These are phyloP conservation scores for Panicum hallii DNA, from an alignment of 202 grass and related monocot genomes.

Conservation along the genomic window DNA sequence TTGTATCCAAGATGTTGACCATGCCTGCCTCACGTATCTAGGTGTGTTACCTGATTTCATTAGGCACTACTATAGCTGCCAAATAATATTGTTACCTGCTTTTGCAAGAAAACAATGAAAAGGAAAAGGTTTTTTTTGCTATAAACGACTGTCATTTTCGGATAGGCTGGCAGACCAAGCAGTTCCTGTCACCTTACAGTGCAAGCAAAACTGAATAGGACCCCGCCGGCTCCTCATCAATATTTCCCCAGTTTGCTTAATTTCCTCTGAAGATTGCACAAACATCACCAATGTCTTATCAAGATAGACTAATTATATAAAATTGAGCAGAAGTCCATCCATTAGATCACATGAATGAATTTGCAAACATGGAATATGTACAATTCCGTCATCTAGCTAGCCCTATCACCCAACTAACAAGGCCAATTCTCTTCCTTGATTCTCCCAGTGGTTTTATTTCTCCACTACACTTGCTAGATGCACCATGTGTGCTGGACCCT, in stretches of 20 bases:
- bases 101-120: slow-evolving; percentile 4
- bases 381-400: neutral
- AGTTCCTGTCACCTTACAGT: slow-evolving; percentile 12
- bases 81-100: neutral
- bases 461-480: neutral
- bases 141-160: slow-evolving; percentile 20
- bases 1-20: neutral
- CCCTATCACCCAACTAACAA: neutral
- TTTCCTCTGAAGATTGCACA: slow-evolving; percentile 8
- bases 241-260: neutral
- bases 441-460: neutral
- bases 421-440: neutral
- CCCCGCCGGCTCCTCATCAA: neutral
- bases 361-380: neutral
- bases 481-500: neutral
- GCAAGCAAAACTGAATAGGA: slow-evolving; percentile 21
- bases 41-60: neutral
- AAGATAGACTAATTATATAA: neutral
- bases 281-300: neutral
- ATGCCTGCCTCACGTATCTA: neutral
- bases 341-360: neutral
- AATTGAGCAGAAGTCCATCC: neutral
- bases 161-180: slow-evolving; percentile 27
- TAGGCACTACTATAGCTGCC: neutral
- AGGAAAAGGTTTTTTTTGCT: neutral